Evolutionary conservation across 2,329 filamentous ascomycete species (phyloP).

Genomic region (Sclerotiophoma versabilis): DNA sequence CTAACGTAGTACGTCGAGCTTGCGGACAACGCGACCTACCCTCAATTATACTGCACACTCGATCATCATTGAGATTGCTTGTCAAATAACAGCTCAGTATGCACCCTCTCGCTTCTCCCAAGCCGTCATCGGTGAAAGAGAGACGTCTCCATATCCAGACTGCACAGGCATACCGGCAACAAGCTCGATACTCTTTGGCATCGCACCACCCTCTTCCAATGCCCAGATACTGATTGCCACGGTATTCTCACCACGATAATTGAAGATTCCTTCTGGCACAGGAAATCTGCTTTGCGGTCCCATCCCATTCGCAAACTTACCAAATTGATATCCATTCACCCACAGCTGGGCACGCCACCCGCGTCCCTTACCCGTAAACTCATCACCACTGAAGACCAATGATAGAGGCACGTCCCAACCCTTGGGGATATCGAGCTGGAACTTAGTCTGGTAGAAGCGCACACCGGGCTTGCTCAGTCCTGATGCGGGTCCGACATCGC

Average conservation of each 20-base stretch:
- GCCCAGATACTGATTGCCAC: slow-evolving; percentile 73
- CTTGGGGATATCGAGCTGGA: slow-evolving; percentile 62
- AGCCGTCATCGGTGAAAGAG: slow-evolving; percentile 21
- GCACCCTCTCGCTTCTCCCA: slow-evolving; percentile 25
- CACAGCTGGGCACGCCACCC: slow-evolving; percentile 68
- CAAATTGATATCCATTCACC: slow-evolving; percentile 78
- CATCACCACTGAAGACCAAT: slow-evolving; percentile 61
- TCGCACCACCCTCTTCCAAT: slow-evolving; percentile 63
- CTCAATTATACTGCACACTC: too few species aligned
- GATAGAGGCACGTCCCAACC: slow-evolving; percentile 66
- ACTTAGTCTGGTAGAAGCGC: slow-evolving; percentile 62
- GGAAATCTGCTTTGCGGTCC: slow-evolving; percentile 74
- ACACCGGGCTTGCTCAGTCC: slow-evolving; percentile 61
- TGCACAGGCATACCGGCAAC: slow-evolving; percentile 56
- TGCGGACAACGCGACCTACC: too few species aligned
- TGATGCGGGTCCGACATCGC: slow-evolving; percentile 45
- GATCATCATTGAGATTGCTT: too few species aligned
- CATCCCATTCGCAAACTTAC: slow-evolving; percentile 70
- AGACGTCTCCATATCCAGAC: slow-evolving; percentile 25
- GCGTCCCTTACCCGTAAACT: slow-evolving; percentile 30
- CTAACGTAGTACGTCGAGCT: background rate
- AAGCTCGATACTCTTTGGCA: slow-evolving; percentile 61
- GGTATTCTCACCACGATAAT: slow-evolving; percentile 73
- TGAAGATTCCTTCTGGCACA: slow-evolving; percentile 73
- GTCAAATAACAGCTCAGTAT: slow-evolving; percentile 21